A percentile compares a stretch with the other conserved stretches of the same genome.
Conservation (phyloP, 106 monocot species). For the Dactylorhiza incarnata region DNA sequence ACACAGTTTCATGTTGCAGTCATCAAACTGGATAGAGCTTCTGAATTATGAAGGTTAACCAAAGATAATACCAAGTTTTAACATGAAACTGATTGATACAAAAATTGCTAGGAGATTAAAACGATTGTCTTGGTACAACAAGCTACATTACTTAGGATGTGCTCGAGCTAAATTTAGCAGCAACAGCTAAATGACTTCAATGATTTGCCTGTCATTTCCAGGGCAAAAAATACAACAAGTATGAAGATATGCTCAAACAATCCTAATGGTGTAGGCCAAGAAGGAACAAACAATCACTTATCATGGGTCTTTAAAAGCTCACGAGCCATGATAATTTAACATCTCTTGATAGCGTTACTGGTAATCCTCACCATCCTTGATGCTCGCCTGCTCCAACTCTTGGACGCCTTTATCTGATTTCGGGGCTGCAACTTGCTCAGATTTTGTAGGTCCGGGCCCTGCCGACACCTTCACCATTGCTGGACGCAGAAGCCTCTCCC, state of each 20-base stretch:
- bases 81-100: too few species aligned
- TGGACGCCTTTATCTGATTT: conserved; percentile 13
- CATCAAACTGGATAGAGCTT: too few species aligned
- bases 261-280: not conserved
- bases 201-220: not conserved
- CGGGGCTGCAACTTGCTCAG: conserved; percentile 11
- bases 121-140: too few species aligned
- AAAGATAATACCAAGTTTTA: too few species aligned
- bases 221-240: not conserved
- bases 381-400: conserved; percentile 18
- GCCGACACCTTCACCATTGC: conserved; percentile 93
- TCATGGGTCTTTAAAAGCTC: not conserved
- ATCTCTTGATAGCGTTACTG: not conserved
- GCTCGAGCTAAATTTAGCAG: too few species aligned
- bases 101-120: too few species aligned
- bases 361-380: conserved; percentile 4
- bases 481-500: conserved; percentile 71
- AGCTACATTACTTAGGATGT: too few species aligned
- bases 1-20: too few species aligned
- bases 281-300: not conserved
- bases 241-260: not conserved
- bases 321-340: not conserved
- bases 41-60: too few species aligned
- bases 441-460: conserved; percentile 76
- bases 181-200: too few species aligned